These are phyloP conservation scores for Lentinula aciculospora DNA, from an alignment of 768 basidiomycete genomes.

Conservation along the genomic window DNA sequence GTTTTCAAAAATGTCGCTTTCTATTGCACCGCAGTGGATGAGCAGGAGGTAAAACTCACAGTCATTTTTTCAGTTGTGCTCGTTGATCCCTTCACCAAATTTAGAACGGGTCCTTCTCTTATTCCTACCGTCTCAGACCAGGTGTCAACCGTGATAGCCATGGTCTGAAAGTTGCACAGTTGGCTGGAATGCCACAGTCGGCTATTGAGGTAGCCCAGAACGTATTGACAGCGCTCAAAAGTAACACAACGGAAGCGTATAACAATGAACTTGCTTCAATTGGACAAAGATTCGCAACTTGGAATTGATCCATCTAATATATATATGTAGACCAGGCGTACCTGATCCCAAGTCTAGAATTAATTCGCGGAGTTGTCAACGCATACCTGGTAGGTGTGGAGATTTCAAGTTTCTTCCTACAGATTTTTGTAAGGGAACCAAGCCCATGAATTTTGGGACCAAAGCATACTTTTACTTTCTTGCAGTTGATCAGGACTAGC, in stretches of 20 bases:
- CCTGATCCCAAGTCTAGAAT: too few relatives aligned
- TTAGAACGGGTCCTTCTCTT: conserved; percentile 76
- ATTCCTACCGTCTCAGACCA: conserved; percentile 73
- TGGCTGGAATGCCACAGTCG: conserved; percentile 75
- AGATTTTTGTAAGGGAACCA: too few relatives aligned
- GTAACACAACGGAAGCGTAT: conserved; percentile 14
- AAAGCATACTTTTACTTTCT: too few relatives aligned
- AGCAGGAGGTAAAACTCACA: conserved; percentile 61
- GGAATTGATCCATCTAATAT: background rate
- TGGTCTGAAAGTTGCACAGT: conserved; percentile 81
- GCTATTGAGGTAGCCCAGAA: conserved; percentile 58
- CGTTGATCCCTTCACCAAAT: background rate
- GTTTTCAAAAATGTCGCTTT: conserved; percentile 65
- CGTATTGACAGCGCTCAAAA: conserved; percentile 37
- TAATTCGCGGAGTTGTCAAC: too few relatives aligned
- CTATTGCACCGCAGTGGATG: conserved; percentile 86
- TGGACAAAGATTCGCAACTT: conserved; percentile 22
- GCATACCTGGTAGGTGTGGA: too few relatives aligned
- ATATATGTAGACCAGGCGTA: too few relatives aligned
- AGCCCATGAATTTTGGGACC: too few relatives aligned
- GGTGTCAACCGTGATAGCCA: conserved; percentile 91
- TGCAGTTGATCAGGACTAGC: too few relatives aligned
- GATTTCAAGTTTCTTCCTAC: too few relatives aligned
- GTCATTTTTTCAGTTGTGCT: background rate
- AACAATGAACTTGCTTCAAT: conserved; percentile 24